Evolutionary conservation across 768 basidiomycete genomes (phyloP), one percentile per base, ranked within the genome.

Genomic region (Termitomyces titanicus): DNA sequence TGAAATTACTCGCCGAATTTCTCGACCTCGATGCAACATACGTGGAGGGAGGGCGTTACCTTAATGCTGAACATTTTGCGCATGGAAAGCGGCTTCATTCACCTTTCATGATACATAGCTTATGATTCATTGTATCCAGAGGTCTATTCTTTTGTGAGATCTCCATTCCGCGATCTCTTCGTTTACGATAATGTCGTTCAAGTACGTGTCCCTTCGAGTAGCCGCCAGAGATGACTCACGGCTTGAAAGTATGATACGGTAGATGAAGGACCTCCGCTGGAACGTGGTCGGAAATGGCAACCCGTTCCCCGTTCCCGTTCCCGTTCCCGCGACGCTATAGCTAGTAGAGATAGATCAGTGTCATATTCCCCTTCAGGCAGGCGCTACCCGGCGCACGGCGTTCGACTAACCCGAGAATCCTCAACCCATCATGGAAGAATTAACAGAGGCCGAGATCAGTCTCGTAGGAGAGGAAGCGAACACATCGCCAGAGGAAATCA

Each of bases 51-150:
- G 73, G 75, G 24, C 77, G 85, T 52, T 77, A 81, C 55, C 70
- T 76, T 24, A 89, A 92, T 61, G 89, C 94, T 11, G 94, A 98
- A 66, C 94, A 97, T 69, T 95, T 97, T 72, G 91, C 88, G 8
- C 94, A 98, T 71, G 93, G 92, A 92, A 62, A 61, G 80, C 70
- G 7, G 43, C 24, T 48, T 17, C 17, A 52, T 33, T 29, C 29
- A 43, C 33, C 20, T 24, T n/a, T 37, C n/a, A 35, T 6, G n/a
- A 48, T 17, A 3, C 45, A n/a, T n/a, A n/a, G n/a, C 46, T 40
- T 34, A 55, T 52, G 24, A 35, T 38, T 37, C 10, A 15, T 51
- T 53, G 3, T 38, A 47, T 34, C 17, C 59, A 94, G 94, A 98
- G 71, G 79, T 97, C 37, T 97, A 96, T 67, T 83, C 81, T 39